Percentiles rank a stretch among this genome's conserved stretches.
phyloP scores from a whole-genome alignment of 2,329 filamentous ascomycete species.

The Zelopaecilomyces penicillatus region DNA sequence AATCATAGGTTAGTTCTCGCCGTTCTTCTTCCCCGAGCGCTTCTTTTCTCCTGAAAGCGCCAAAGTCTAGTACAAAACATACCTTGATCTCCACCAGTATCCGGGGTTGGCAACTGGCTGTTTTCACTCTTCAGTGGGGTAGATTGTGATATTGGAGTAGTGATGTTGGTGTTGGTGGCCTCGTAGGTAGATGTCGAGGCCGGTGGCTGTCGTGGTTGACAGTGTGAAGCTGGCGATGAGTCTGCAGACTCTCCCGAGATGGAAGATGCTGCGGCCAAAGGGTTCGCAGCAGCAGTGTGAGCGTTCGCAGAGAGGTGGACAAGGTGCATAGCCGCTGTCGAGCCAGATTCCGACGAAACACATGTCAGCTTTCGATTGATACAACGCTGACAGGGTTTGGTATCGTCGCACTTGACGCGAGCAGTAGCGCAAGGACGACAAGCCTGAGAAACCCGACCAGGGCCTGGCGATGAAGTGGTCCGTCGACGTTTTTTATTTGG shows the following conservation, averaged over 20 bases:
- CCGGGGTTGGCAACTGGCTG: constrained; percentile 26
- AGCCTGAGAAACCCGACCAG: constrained; percentile 44
- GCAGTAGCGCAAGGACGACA: constrained; percentile 44
- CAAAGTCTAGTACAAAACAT: constrained; percentile 5
- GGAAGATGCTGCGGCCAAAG: not conserved
- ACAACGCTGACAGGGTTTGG: constrained; percentile 46
- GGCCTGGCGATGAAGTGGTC: constrained; percentile 34
- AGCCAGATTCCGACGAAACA: constrained; percentile 28
- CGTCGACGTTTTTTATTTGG: constrained; percentile 37
- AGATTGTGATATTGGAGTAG: constrained; percentile 17
- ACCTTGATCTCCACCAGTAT: constrained; percentile 23
- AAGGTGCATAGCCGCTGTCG: constrained; percentile 34
- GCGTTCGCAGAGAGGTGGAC: constrained; percentile 33
- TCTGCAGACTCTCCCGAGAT: constrained; percentile 2
- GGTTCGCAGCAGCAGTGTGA: constrained; percentile 14
- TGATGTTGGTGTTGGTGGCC: constrained; percentile 16
- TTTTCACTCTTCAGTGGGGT: constrained; percentile 21
- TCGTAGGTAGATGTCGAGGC: constrained; percentile 10
- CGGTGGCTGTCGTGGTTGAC: constrained; percentile 10
- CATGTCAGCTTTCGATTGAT: constrained; percentile 38
- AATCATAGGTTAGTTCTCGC: constrained; percentile 3
- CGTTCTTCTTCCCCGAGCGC: not conserved
- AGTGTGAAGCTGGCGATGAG: constrained; percentile 14
- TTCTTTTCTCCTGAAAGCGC: not conserved
- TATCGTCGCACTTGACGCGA: constrained; percentile 47